Evolutionary conservation across 805 yeast species (phyloP).

Genomic region (Yueomyces sp.): DNA sequence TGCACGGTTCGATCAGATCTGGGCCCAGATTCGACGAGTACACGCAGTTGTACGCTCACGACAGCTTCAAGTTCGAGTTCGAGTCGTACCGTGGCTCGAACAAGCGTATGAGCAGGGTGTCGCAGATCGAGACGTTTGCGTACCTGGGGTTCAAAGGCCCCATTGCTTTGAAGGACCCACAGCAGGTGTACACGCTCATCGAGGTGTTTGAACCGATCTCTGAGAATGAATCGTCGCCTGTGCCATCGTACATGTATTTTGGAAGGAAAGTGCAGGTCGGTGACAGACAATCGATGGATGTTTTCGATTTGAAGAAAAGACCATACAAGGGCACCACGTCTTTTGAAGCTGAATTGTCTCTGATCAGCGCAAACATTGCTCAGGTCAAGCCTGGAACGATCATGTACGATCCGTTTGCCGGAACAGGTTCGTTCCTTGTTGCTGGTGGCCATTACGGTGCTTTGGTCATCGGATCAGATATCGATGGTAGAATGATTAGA

Average conservation of each 20-base stretch:
- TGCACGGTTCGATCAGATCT: constrained; percentile 37
- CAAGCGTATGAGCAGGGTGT: constrained; percentile 29
- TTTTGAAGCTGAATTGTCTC: constrained; percentile 84
- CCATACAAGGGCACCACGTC: constrained; percentile 92
- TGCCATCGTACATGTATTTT: constrained; percentile 52
- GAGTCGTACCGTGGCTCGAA: constrained; percentile 58
- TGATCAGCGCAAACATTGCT: constrained; percentile 79
- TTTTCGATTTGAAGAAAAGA: constrained; percentile 68
- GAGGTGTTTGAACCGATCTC: constrained; percentile 55
- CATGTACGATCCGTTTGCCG: constrained; percentile 90
- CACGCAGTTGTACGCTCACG: constrained; percentile 24
- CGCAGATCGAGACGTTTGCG: constrained; percentile 56
- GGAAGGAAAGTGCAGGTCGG: constrained; percentile 58
- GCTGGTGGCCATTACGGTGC: constrained; percentile 84
- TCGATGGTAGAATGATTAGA: constrained; percentile 66
- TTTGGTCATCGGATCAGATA: constrained; percentile 73
- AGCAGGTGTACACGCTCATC: constrained; percentile 52
- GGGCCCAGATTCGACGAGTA: constrained; percentile 12
- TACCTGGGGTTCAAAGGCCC: constrained; percentile 66
- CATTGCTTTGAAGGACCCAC: constrained; percentile 66
- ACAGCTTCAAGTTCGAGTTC: constrained; percentile 70
- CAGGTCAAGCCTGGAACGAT: constrained; percentile 53
- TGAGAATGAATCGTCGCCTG: constrained; percentile 28
- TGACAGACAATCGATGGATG: constrained; percentile 57
- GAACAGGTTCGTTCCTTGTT: constrained; percentile 88